Conservation (phyloP, 768 basidiomycete genomes). For the Mrakia blollopis region DNA sequence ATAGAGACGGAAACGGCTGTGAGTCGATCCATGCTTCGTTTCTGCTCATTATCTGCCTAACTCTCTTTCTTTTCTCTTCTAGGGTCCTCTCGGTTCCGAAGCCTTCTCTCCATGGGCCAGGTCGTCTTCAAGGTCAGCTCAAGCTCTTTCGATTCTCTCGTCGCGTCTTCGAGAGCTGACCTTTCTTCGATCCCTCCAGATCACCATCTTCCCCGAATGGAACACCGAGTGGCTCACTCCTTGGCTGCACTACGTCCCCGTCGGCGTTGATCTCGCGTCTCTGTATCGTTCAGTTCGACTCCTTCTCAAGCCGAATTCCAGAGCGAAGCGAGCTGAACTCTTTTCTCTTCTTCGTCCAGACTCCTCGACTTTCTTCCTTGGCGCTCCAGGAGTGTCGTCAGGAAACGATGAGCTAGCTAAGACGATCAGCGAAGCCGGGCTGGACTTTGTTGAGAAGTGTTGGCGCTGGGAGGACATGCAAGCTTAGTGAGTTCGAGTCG, state of each 20-base stretch:
- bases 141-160: too few species aligned
- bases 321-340: too few species aligned
- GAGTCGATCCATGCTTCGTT: too few species aligned
- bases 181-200: constrained; percentile 13
- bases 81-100: constrained; percentile 22
- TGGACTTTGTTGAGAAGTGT: background rate
- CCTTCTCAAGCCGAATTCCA: background rate
- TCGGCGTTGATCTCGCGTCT: constrained; percentile 36
- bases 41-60: background rate
- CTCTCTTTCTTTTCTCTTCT: background rate
- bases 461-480: constrained; percentile 17
- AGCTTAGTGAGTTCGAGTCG: background rate
- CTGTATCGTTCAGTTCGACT: constrained; percentile 9
- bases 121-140: constrained; percentile 22
- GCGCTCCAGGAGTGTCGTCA: background rate
- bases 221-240: constrained; percentile 42
- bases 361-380: background rate
- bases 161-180: background rate
- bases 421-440: background rate
- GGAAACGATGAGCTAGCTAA: background rate
- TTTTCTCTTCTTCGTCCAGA: background rate
- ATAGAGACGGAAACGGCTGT: background rate
- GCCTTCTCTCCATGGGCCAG: background rate
- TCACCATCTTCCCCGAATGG: constrained; percentile 42
- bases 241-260: constrained; percentile 43